Conservation (phyloP, 805 yeast genomes). For the Candida endomychidarum region DNA sequence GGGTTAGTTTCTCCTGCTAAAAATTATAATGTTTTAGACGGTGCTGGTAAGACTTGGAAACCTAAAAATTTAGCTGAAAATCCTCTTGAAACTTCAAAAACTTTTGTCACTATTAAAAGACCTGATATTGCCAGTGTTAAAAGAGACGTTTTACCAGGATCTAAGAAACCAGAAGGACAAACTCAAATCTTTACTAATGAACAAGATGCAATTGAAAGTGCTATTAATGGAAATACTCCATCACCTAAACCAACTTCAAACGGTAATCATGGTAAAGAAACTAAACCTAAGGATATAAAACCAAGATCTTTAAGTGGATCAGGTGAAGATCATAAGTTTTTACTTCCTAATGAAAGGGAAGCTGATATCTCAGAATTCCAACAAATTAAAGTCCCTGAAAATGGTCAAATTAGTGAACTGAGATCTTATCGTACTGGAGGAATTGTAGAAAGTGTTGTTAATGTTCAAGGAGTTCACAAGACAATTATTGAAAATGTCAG, state of each 20-base stretch:
- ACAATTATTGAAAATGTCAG: constrained; percentile 74
- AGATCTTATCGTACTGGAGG: constrained; percentile 54
- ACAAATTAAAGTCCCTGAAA: constrained; percentile 13
- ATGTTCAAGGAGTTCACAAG: constrained; percentile 79
- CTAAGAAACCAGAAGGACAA: constrained; percentile 6
- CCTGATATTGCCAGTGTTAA: constrained; percentile 33
- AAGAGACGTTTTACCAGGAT: constrained; percentile 22
- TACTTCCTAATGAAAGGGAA: constrained; percentile 25
- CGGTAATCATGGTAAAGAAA: constrained; percentile 2
- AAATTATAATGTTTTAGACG: constrained; percentile 16
- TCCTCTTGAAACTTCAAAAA: constrained; percentile 63
- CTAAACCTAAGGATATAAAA: constrained; percentile 17
- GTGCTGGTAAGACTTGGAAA: constrained; percentile 35
- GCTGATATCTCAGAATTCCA: constrained; percentile 25
- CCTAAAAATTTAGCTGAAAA: constrained; percentile 69
- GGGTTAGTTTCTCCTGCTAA: constrained; percentile 2
- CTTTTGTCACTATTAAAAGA: constrained; percentile 68
- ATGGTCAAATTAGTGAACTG: constrained; percentile 32
- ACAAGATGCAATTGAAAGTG: constrained; percentile 45
- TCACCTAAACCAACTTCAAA: neutral
- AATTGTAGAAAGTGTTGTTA: constrained; percentile 78
- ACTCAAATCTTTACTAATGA: constrained; percentile 11
- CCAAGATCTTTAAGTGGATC: neutral
- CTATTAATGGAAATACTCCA: constrained; percentile 7
- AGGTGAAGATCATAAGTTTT: constrained; percentile 17